Evolutionary conservation across 495 filamentous ascomycete species (phyloP).

Genomic region (Neurospora africana): DNA sequence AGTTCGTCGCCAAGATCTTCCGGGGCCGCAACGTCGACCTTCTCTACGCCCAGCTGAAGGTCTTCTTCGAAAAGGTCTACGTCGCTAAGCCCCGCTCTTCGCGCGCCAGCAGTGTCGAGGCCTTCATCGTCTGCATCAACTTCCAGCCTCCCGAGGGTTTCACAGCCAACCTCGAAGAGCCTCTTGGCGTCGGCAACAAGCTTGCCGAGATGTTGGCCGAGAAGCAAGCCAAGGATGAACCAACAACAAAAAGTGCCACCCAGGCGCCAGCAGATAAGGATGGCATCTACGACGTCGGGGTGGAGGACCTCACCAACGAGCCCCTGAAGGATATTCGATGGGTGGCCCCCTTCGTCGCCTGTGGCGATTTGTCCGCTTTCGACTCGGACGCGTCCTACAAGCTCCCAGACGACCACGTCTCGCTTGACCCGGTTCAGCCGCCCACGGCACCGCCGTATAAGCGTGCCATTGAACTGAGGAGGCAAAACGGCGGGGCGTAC

Average conservation of each 20-base stretch:
- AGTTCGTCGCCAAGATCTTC: conserved; percentile 97
- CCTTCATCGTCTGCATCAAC: conserved; percentile 89
- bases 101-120: conserved; percentile 88
- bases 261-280: conserved; percentile 29
- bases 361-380: conserved; percentile 87
- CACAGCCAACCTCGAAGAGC: conserved; percentile 56
- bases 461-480: conserved; percentile 74
- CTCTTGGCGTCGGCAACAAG: conserved; percentile 47
- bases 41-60: conserved; percentile 81
- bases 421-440: conserved; percentile 87
- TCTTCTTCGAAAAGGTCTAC: conserved; percentile 77
- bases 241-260: neutral
- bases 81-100: conserved; percentile 90
- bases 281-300: conserved; percentile 53
- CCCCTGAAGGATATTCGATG: conserved; percentile 47
- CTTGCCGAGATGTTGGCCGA: conserved; percentile 32
- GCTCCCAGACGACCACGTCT: conserved; percentile 62
- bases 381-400: conserved; percentile 91
- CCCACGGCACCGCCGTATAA: conserved; percentile 95
- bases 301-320: conserved; percentile 34
- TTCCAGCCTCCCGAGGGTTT: conserved; percentile 58
- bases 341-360: conserved; percentile 92
- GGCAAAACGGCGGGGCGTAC: conserved; percentile 64
- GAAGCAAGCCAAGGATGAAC: neutral
- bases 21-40: conserved; percentile 85